These are phyloP conservation scores for Colletotrichum cordylinicola DNA, from an alignment of 2,329 filamentous ascomycete species.

Conservation along the genomic window DNA sequence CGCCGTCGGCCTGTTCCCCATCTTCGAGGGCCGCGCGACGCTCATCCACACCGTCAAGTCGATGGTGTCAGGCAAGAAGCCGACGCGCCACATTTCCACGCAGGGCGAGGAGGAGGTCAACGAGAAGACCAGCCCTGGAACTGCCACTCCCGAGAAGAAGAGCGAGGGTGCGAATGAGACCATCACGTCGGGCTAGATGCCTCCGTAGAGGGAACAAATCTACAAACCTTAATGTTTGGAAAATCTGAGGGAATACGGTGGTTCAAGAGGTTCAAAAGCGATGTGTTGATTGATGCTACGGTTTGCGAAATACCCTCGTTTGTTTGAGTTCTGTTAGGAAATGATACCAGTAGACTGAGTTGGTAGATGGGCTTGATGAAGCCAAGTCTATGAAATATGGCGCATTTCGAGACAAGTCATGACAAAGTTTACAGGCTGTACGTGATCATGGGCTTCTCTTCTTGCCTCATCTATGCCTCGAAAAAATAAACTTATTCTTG, in stretches of 20 bases:
- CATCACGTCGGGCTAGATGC: neutral
- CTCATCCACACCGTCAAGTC: slow-evolving; percentile 65
- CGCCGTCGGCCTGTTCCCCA: slow-evolving; percentile 80
- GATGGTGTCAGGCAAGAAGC: slow-evolving; percentile 55
- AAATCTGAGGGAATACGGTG: rapidly evolving
- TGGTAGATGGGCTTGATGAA: neutral
- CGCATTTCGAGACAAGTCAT: neutral
- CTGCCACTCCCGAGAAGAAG: slow-evolving; percentile 16
- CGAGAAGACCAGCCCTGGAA: slow-evolving; percentile 15
- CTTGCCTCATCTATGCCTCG: neutral
- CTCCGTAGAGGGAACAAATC: too few relatives aligned
- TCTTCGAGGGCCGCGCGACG: slow-evolving; percentile 78
- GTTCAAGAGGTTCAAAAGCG: neutral
- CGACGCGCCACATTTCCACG: slow-evolving; percentile 10
- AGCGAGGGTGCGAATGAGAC: neutral
- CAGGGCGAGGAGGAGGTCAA: slow-evolving; percentile 18
- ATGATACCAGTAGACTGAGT: neutral
- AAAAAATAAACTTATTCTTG: neutral
- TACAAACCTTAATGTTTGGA: neutral
- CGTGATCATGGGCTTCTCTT: too few relatives aligned
- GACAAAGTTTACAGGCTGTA: too few relatives aligned
- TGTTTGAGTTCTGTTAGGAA: neutral
- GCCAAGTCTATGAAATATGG: neutral
- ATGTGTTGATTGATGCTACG: neutral
- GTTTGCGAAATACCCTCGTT: neutral